Percentiles rank a stretch among this genome's conserved stretches.
These are phyloP conservation scores for Lotmaria passim DNA, from an alignment of 208 protist species.

Conservation along the genomic window DNA sequence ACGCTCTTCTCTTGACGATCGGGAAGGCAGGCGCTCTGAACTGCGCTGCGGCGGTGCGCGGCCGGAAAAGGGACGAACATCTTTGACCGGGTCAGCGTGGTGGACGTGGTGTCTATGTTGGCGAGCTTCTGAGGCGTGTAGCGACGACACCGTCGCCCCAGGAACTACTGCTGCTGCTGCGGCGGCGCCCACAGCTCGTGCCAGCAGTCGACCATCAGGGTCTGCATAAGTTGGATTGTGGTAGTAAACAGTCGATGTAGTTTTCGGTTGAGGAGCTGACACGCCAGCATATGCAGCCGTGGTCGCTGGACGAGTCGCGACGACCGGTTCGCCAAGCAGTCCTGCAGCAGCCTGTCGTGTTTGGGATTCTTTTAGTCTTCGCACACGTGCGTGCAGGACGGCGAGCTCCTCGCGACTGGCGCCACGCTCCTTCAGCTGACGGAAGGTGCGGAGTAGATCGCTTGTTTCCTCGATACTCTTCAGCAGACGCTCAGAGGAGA, in stretches of 20 bases:
- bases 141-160: too few relatives aligned
- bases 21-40: neutral
- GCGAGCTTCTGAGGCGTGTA: too few relatives aligned
- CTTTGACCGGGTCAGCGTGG: neutral
- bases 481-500: conserved; percentile 30
- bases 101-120: neutral
- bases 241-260: too few relatives aligned
- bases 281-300: too few relatives aligned
- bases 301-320: too few relatives aligned
- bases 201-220: too few relatives aligned
- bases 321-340: neutral
- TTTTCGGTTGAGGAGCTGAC: too few relatives aligned
- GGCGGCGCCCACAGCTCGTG: too few relatives aligned
- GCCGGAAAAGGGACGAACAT: neutral
- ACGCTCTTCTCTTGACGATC: too few relatives aligned
- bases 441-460: conserved; percentile 43
- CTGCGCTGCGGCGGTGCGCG: neutral
- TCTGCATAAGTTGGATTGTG: too few relatives aligned
- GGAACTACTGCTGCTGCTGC: too few relatives aligned
- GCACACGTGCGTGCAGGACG: conserved; percentile 32
- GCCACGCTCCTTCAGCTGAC: conserved; percentile 45
- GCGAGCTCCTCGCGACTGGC: conserved; percentile 34
- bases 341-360: neutral
- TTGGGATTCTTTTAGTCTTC: conserved; percentile 34
- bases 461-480: conserved; percentile 47